phyloP scores from a whole-genome alignment of 345 rosid genomes.

The Syzygium grande region DNA sequence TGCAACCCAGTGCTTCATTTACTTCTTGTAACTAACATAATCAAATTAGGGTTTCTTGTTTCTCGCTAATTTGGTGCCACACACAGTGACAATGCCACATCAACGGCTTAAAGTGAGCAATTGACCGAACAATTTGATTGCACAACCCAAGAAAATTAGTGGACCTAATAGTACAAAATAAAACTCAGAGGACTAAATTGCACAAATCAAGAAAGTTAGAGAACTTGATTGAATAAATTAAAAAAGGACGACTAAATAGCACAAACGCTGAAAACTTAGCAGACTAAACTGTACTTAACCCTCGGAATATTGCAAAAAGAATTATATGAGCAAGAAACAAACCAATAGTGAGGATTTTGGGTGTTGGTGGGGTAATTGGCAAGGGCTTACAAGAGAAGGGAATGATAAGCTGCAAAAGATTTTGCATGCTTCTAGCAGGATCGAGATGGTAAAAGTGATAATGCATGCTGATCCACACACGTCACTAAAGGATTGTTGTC shows the following conservation, averaged over 20 bases:
- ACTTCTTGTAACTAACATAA: neutral
- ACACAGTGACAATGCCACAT: neutral
- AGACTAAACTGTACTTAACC: neutral
- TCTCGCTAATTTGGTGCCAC: neutral
- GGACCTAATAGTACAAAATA: neutral
- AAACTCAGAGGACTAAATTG: neutral
- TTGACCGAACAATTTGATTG: neutral
- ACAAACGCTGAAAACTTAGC: neutral
- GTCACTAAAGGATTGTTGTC: neutral
- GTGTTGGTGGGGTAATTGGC: neutral
- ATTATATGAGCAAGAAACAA: neutral
- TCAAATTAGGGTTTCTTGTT: neutral
- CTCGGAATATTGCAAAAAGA: neutral
- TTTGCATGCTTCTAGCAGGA: neutral
- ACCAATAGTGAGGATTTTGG: neutral
- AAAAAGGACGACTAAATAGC: neutral
- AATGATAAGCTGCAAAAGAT: neutral
- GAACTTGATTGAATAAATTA: neutral
- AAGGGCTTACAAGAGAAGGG: neutral
- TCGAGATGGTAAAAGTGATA: neutral
- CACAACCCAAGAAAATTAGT: neutral
- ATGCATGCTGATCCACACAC: neutral
- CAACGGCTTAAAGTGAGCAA: neutral
- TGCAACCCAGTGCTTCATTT: neutral
- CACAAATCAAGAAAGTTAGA: neutral